Percentiles rank a stretch among this genome's conserved stretches.
phyloP scores from a whole-genome alignment of 2,329 filamentous ascomycete genomes.

The Didymella arachidicola region DNA sequence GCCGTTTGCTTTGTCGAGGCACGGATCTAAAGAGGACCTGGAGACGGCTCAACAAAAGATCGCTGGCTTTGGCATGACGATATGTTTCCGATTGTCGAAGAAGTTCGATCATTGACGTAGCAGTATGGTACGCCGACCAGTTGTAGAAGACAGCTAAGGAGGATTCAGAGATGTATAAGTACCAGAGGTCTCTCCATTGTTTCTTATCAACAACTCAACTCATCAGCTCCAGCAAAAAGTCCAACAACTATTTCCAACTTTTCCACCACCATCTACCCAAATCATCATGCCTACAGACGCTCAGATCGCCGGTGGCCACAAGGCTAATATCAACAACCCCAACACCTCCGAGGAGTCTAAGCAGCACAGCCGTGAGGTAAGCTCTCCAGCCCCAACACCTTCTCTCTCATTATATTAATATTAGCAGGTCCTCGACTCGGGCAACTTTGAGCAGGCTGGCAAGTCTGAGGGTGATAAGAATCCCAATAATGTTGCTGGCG shows the following conservation, averaged over 20 bases:
- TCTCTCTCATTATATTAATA: neutral
- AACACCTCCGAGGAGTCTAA: conserved; percentile 65
- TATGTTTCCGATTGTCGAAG: neutral
- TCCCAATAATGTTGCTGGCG: conserved; percentile 59
- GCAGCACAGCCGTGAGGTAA: conserved; percentile 67
- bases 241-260: neutral
- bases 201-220: conserved; percentile 5
- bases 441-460: conserved; percentile 32
- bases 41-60: neutral
- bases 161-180: conserved; percentile 1
- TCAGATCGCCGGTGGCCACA: conserved; percentile 53
- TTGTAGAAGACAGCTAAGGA: neutral
- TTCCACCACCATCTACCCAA: conserved; percentile 41
- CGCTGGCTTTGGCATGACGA: neutral
- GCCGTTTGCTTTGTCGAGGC: neutral
- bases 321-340: conserved; percentile 62
- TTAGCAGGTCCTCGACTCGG: conserved; percentile 6
- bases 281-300: conserved; percentile 56
- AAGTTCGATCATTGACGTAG: conserved; percentile 10
- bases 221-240: neutral
- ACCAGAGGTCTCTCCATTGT: neutral
- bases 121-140: neutral
- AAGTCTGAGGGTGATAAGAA: conserved; percentile 55
- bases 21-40: neutral
- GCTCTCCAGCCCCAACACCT: conserved; percentile 25